Evolutionary conservation across 768 basidiomycete species (phyloP).

Genomic region (Royoungia palumana): DNA sequence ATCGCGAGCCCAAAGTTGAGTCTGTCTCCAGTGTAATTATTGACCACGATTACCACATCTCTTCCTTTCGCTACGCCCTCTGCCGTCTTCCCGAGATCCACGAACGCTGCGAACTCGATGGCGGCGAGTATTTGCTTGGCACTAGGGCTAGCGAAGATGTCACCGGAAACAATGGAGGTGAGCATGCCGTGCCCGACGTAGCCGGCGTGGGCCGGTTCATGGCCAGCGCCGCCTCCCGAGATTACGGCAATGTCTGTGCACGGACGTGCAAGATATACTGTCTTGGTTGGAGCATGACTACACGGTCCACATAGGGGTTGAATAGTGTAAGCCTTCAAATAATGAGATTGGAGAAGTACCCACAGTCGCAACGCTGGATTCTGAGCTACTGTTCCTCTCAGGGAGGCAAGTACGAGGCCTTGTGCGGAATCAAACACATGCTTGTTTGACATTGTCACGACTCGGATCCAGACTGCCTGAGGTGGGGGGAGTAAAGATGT

Average conservation of each 20-base stretch:
- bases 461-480: no score
- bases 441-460: slow-evolving; percentile 36
- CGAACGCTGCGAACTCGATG: slow-evolving; percentile 44
- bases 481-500: no score
- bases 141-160: slow-evolving; percentile 61
- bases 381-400: slow-evolving; percentile 39
- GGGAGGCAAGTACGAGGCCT: slow-evolving; percentile 41
- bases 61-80: neutral
- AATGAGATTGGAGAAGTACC: slow-evolving; percentile 12
- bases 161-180: slow-evolving; percentile 53
- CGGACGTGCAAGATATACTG: slow-evolving; percentile 31
- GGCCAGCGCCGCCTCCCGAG: slow-evolving; percentile 52
- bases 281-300: slow-evolving; percentile 38
- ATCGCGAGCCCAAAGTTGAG: slow-evolving; percentile 58
- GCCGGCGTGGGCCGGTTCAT: slow-evolving; percentile 57
- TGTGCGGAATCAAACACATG: slow-evolving; percentile 42
- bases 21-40: slow-evolving; percentile 54
- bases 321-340: neutral
- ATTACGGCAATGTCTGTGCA: slow-evolving; percentile 39
- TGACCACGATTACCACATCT: slow-evolving; percentile 38
- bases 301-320: neutral
- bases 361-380: slow-evolving; percentile 41
- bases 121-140: slow-evolving; percentile 54
- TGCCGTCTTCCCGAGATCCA: slow-evolving; percentile 17
- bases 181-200: slow-evolving; percentile 60